Conservation (phyloP, 768 basidiomycete genomes). For the Macrocybe gigantea region DNA sequence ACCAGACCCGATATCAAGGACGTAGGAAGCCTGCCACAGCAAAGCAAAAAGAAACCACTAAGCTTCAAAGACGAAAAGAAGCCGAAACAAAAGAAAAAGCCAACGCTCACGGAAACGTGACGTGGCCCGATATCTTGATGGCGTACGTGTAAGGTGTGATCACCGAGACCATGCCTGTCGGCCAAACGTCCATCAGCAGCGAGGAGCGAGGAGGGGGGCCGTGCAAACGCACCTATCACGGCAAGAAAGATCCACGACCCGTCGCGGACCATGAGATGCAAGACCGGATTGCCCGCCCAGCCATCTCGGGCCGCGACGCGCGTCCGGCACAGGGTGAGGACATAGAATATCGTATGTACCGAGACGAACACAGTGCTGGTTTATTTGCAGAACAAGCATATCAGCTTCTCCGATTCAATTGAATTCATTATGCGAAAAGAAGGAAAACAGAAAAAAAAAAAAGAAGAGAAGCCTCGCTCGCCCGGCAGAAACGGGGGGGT, state of each 20-base stretch:
- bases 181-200: not conserved
- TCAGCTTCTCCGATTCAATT: too few species aligned
- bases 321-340: slow-evolving; percentile 4
- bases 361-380: not conserved
- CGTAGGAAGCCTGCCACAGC: slow-evolving; percentile 4
- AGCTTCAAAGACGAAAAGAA: not conserved
- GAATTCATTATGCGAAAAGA: too few species aligned
- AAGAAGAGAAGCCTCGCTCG: not conserved
- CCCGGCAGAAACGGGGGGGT: not conserved
- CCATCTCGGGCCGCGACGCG: slow-evolving; percentile 2
- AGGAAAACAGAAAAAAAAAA: slow-evolving; percentile 1
- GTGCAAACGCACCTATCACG: slow-evolving; percentile 1
- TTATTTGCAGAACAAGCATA: not conserved
- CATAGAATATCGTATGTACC: slow-evolving; percentile 1
- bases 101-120: not conserved
- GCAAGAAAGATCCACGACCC: slow-evolving; percentile 6
- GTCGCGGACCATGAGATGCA: slow-evolving; percentile 7
- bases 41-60: not conserved
- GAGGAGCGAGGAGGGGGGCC: not conserved
- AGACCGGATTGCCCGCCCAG: not conserved
- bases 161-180: slow-evolving; percentile 1
- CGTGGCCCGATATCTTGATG: not conserved
- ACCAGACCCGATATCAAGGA: slow-evolving; percentile 6
- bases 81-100: too few species aligned
- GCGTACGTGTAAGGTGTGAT: not conserved